Percentiles rank a stretch among this genome's conserved stretches.
phyloP scores from a whole-genome alignment of 2,329 filamentous ascomycete genomes.

The Fusarium aywerte region DNA sequence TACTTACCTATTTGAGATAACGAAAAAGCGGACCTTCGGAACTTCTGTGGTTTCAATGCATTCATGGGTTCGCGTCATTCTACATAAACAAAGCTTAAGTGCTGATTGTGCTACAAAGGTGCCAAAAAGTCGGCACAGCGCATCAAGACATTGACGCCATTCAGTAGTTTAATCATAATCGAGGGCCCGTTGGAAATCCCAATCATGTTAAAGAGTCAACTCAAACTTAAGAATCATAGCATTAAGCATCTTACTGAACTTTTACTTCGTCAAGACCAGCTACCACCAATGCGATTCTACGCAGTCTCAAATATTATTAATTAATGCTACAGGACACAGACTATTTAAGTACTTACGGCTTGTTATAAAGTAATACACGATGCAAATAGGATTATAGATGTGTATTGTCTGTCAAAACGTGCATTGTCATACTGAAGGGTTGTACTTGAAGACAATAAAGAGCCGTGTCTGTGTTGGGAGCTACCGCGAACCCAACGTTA shows the following conservation, averaged over 20 bases:
- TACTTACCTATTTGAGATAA: slow-evolving; percentile 14
- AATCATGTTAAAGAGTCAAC: no score
- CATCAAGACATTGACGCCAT: neutral
- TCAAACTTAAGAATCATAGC: no score
- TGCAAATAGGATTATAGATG: neutral
- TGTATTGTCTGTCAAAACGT: neutral
- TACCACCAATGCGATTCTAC: neutral
- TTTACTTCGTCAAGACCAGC: no score
- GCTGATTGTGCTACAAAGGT: neutral
- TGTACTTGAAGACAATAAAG: neutral
- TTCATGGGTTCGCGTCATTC: neutral
- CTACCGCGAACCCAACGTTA: neutral
- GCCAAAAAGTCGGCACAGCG: neutral
- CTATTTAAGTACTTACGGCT: neutral
- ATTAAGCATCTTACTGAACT: no score
- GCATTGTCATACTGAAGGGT: neutral
- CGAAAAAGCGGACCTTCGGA: slow-evolving; percentile 16
- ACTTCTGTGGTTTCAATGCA: slow-evolving; percentile 14
- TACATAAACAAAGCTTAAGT: slow-evolving; percentile 12
- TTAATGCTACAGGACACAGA: neutral
- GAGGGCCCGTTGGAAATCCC: no score
- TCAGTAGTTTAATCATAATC: no score
- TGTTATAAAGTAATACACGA: neutral
- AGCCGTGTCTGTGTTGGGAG: neutral
- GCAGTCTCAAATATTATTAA: neutral